Evolutionary conservation across 148 eudicot genomes (phyloP).

Genomic region (Rhododendron ovatum): DNA sequence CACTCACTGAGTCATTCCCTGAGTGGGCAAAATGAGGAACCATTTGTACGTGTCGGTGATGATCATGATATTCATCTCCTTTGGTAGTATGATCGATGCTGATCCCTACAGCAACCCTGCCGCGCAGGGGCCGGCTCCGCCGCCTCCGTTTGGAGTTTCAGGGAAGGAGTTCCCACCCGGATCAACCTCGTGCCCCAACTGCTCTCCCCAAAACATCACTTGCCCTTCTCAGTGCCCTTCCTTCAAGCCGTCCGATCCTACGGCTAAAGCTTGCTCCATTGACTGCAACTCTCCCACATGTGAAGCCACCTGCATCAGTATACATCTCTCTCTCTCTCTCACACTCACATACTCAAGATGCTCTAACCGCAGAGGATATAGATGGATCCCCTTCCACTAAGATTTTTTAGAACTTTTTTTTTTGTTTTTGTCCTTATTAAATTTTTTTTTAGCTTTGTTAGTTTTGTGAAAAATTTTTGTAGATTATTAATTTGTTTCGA

Average conservation of each 20-base stretch:
- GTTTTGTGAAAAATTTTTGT: too few relatives aligned
- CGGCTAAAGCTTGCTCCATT: slow-evolving; percentile 16
- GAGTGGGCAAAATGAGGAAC: background rate
- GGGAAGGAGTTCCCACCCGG: slow-evolving; percentile 9
- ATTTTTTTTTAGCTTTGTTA: too few relatives aligned
- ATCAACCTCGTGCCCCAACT: background rate
- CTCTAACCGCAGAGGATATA: background rate
- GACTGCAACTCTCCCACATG: slow-evolving; percentile 20
- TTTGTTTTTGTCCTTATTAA: too few relatives aligned
- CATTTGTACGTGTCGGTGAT: background rate
- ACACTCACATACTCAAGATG: background rate
- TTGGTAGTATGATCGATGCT: background rate
- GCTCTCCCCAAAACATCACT: background rate
- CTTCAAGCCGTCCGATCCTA: slow-evolving; percentile 3
- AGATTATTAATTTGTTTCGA: too few relatives aligned
- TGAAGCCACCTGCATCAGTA: slow-evolving; percentile 22
- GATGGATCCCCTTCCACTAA: too few relatives aligned
- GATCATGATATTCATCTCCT: background rate
- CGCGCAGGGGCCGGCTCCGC: background rate
- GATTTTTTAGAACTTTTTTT: too few relatives aligned
- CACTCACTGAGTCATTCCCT: background rate
- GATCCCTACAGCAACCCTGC: background rate
- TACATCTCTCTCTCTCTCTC: background rate
- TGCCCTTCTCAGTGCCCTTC: slow-evolving; percentile 18
- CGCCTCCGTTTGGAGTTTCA: slow-evolving; percentile 2